Conservation (phyloP, 805 yeast species). For the Kuraishia ogatae region DNA sequence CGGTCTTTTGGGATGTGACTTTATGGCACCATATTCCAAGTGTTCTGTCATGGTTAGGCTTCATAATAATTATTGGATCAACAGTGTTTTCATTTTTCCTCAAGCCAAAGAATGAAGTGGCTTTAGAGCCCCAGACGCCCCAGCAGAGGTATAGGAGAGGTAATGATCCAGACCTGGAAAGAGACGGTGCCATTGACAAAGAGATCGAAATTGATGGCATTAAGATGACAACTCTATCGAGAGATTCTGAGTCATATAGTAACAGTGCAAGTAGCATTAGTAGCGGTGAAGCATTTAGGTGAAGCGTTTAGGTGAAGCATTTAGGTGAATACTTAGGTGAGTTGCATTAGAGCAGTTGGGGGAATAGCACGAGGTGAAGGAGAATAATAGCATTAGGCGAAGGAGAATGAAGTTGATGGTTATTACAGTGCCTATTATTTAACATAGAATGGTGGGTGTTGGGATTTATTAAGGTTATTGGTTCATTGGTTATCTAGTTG, state of each 20-base stretch:
- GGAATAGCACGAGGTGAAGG: too few species aligned
- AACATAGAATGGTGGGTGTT: not conserved
- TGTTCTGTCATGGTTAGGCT: slow-evolving; percentile 60
- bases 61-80: slow-evolving; percentile 53
- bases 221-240: not conserved
- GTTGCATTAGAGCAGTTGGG: not conserved
- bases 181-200: not conserved
- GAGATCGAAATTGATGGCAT: not conserved
- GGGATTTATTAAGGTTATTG: not conserved
- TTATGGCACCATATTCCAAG: slow-evolving; percentile 73
- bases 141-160: not conserved
- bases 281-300: not conserved
- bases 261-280: not conserved
- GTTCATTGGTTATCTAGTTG: not conserved
- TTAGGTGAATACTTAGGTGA: too few species aligned
- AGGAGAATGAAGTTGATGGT: too few species aligned
- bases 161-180: not conserved
- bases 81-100: slow-evolving; percentile 52
- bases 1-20: slow-evolving; percentile 63
- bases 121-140: not conserved
- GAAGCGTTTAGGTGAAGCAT: not conserved
- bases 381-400: not conserved
- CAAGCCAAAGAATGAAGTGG: slow-evolving; percentile 28
- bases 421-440: too few species aligned
- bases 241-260: not conserved